Conservation (phyloP, 495 filamentous ascomycete genomes). For the Penicillium desertorum region DNA sequence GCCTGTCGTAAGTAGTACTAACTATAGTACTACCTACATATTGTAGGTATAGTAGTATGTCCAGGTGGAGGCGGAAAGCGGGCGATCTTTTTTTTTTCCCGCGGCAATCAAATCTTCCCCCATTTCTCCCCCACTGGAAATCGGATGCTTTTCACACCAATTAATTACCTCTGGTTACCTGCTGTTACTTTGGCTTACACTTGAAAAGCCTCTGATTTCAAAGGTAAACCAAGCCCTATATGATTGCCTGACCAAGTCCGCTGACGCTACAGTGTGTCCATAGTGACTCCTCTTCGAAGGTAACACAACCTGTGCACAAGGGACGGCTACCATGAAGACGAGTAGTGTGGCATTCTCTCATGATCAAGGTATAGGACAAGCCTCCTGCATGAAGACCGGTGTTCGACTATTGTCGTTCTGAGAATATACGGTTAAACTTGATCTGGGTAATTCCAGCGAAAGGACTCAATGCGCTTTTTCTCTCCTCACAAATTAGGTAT, state of each 20-base stretch:
- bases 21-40: no score
- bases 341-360: slow-evolving; percentile 46
- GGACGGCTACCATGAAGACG: slow-evolving; percentile 42
- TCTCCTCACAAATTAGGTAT: not conserved
- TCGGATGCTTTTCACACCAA: not conserved
- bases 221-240: not conserved
- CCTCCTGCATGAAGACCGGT: slow-evolving; percentile 51
- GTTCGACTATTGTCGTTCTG: slow-evolving; percentile 51
- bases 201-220: not conserved
- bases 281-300: slow-evolving; percentile 9
- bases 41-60: no score
- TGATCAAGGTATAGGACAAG: slow-evolving; percentile 52
- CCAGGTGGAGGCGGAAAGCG: slow-evolving; percentile 17
- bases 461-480: slow-evolving; percentile 53
- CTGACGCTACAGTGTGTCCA: slow-evolving; percentile 1
- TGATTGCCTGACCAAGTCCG: not conserved
- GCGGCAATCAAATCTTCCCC: slow-evolving; percentile 18
- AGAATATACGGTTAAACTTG: slow-evolving; percentile 64
- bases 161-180: not conserved
- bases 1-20: no score
- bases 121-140: slow-evolving; percentile 6
- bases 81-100: slow-evolving; percentile 23
- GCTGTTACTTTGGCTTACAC: not conserved
- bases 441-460: slow-evolving; percentile 64
- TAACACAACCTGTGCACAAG: slow-evolving; percentile 28